These are phyloP conservation scores for Mucor indicus DNA, from an alignment of 371 early-diverging fungal genomes.

Conservation along the genomic window DNA sequence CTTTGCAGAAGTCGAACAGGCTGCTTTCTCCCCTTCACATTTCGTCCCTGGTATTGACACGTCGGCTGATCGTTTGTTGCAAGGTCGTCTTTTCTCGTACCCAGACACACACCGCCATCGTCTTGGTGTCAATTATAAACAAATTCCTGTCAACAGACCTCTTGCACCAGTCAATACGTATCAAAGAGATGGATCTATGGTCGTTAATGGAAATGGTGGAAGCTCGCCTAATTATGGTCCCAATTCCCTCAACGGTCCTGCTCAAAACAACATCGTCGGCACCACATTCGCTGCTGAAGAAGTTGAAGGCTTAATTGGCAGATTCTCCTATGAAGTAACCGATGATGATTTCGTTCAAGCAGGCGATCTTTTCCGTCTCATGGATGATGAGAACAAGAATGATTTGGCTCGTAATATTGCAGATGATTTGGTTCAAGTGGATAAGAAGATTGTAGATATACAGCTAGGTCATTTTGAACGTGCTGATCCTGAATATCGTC, in stretches of 20 bases:
- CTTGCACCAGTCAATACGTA: slow-evolving; percentile 43
- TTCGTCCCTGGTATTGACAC: slow-evolving; percentile 74
- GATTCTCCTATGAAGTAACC: slow-evolving; percentile 51
- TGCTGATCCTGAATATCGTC: slow-evolving; percentile 73
- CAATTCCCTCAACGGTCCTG: slow-evolving; percentile 58
- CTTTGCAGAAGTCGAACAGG: slow-evolving; percentile 79
- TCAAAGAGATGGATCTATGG: slow-evolving; percentile 61
- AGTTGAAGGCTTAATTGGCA: slow-evolving; percentile 54
- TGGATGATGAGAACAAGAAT: slow-evolving; percentile 60
- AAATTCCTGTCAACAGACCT: slow-evolving; percentile 75
- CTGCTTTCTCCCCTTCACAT: slow-evolving; percentile 70
- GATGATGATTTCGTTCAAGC: slow-evolving; percentile 76
- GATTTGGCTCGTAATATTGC: slow-evolving; percentile 68
- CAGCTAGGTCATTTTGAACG: slow-evolving; percentile 72
- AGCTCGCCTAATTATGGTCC: slow-evolving; percentile 72
- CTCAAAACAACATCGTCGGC: slow-evolving; percentile 50
- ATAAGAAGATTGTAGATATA: slow-evolving; percentile 65
- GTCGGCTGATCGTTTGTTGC: slow-evolving; percentile 70
- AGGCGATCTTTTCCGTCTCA: slow-evolving; percentile 61
- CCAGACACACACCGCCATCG: slow-evolving; percentile 79
- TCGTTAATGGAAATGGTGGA: slow-evolving; percentile 63
- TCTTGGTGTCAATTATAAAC: slow-evolving; percentile 70
- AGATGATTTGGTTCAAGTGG: slow-evolving; percentile 60
- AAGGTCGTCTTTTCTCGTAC: slow-evolving; percentile 77
- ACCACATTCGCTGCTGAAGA: slow-evolving; percentile 40